Base-by-base conservation (phyloP, 2,329 filamentous ascomycete species). In the Amauroascus verrucosus region DNA sequence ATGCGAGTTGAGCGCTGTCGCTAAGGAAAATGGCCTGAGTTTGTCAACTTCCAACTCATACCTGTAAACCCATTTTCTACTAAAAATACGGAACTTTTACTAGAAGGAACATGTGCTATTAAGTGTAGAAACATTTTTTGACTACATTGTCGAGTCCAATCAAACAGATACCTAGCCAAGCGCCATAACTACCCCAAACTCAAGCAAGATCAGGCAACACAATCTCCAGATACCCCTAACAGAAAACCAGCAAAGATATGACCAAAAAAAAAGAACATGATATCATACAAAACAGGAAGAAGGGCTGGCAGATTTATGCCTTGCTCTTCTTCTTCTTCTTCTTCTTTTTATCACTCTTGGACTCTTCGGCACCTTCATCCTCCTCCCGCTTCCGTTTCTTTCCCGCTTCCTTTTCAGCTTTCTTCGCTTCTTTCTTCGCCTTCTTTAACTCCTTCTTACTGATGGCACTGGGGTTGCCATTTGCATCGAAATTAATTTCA, bases 401-500 rank as follows among this genome's bases (percentile, higher is more conserved):
- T 69, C 77, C 79, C 62, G 77, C 77, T 2, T 88, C 87, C 79
- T 88, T 71, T 47, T 70, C 70, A 14, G 74, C 75, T 63, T 81
- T 79, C 65, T 80, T 77, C 38, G 72, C 73, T 57, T 76, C 80
- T 72, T 84, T 85, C 71, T 79, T 81, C 55, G 78, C 72, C 75
- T 86, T 85, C 77, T 87, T 87, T 63, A 84, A 69, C 45, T 86
- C 83, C 73, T 87, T 88, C 77, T 88, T 88, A 75, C 81, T 86
- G 62, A 83, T 70, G 3, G 86, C 75, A 60, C 80, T 76, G 38
- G 85, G 81, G 49, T 77, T 82, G 54, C 85, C 85, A 57, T 85
- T 79, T 11, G 73, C 71, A 61, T 77, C 77, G 59, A 88, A 72
- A 65, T 81, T 75, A 59, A 89, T 84, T 64, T 88, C 84, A 35